A percentile compares a stretch with the other conserved stretches of the same genome.
These are phyloP conservation scores for Bertia moriformis DNA, from an alignment of 2,329 filamentous ascomycete genomes.

Conservation along the genomic window DNA sequence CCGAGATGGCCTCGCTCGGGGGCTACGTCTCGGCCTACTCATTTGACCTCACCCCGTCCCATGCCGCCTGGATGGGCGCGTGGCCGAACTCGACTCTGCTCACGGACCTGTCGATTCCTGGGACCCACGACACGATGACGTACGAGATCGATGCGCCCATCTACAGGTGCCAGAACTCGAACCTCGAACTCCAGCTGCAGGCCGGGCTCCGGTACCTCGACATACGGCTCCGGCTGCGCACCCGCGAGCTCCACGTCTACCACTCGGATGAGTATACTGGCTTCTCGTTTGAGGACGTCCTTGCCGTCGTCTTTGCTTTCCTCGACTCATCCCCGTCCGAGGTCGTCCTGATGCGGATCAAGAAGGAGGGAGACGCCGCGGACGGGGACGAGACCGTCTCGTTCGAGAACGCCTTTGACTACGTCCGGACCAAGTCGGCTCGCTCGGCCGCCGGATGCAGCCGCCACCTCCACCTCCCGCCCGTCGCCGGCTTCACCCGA, in stretches of 20 bases:
- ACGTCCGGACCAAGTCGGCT: too few species aligned
- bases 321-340: conserved; percentile 27
- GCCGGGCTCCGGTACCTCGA: conserved; percentile 34
- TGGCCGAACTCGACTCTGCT: conserved; percentile 24
- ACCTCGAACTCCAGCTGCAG: conserved; percentile 25
- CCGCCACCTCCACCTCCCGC: conserved; percentile 19
- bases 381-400: conserved; percentile 4
- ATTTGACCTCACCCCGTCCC: conserved; percentile 19
- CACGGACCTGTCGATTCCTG: conserved; percentile 30
- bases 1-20: conserved; percentile 13
- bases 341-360: conserved; percentile 32
- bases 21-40: conserved; percentile 20
- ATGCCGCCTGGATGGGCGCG: conserved; percentile 23
- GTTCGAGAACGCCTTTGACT: conserved; percentile 29
- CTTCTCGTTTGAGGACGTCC: conserved; percentile 25
- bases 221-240: conserved; percentile 26
- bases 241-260: conserved; percentile 28
- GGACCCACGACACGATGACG: conserved; percentile 38
- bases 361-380: conserved; percentile 26
- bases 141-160: conserved; percentile 18
- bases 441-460: conserved; percentile 19
- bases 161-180: conserved; percentile 31
- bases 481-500: conserved; percentile 10
- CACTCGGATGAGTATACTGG: conserved; percentile 29
- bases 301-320: conserved; percentile 27